Conservation (phyloP, 1,284 basidiomycete species). For the Heterobasidion occidentale region DNA sequence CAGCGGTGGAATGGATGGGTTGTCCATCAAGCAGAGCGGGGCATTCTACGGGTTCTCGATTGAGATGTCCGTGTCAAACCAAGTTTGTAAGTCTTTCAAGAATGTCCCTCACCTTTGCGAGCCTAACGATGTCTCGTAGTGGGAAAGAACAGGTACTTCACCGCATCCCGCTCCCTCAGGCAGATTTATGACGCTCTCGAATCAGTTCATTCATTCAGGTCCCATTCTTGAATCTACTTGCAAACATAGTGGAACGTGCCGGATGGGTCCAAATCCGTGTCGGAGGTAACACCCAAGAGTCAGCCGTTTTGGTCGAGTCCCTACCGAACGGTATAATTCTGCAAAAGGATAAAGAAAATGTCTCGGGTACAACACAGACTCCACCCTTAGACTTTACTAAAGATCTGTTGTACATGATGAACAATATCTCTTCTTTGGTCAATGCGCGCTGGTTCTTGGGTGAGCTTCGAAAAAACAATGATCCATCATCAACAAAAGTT, state of each 20-base stretch:
- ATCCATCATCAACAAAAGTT: slow-evolving; percentile 1
- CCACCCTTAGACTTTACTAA: slow-evolving; percentile 50
- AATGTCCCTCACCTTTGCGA: neutral
- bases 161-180: neutral
- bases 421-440: slow-evolving; percentile 47
- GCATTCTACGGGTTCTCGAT: slow-evolving; percentile 42
- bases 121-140: slow-evolving; percentile 9
- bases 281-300: slow-evolving; percentile 74
- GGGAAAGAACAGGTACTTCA: slow-evolving; percentile 15
- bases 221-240: slow-evolving; percentile 70
- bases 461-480: slow-evolving; percentile 7
- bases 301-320: slow-evolving; percentile 26
- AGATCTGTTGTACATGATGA: slow-evolving; percentile 49
- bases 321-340: slow-evolving; percentile 14
- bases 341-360: slow-evolving; percentile 11
- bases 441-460: slow-evolving; percentile 57
- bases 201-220: slow-evolving; percentile 42
- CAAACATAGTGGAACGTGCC: slow-evolving; percentile 51
- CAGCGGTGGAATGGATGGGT: slow-evolving; percentile 24
- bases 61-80: slow-evolving; percentile 36
- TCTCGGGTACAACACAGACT: slow-evolving; percentile 34
- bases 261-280: slow-evolving; percentile 57
- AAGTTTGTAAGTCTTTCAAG: slow-evolving; percentile 21
- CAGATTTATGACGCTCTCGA: slow-evolving; percentile 1
- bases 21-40: slow-evolving; percentile 20